A percentile compares a stretch with the other conserved stretches of the same genome.
Conservation (phyloP, 768 basidiomycete genomes). For the Rhodotorula diobovata region DNA sequence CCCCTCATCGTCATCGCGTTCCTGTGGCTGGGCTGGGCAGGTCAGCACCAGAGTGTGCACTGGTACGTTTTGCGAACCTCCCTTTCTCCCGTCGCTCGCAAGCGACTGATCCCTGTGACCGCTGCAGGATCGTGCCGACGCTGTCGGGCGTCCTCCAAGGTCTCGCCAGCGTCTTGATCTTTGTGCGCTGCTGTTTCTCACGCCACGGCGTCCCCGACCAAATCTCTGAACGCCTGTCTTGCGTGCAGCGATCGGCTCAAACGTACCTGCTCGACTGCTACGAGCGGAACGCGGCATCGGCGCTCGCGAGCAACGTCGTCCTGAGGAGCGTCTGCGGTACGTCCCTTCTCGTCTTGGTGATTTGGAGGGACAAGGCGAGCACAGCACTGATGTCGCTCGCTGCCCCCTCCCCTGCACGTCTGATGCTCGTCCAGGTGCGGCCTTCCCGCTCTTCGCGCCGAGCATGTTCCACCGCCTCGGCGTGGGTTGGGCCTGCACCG, state of each 20-base stretch:
- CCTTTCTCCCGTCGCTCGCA: not conserved
- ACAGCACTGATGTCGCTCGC: too few relatives aligned
- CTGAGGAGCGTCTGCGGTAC: not conserved
- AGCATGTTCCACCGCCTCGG: slow-evolving; percentile 22
- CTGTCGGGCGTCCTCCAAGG: slow-evolving; percentile 29
- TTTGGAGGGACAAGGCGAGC: too few relatives aligned
- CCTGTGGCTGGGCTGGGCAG: slow-evolving; percentile 30
- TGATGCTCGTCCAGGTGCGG: slow-evolving; percentile 1
- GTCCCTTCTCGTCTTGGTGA: too few relatives aligned
- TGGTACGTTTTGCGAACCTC: slow-evolving; percentile 1
- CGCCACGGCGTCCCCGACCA: not conserved
- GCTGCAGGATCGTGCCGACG: slow-evolving; percentile 22
- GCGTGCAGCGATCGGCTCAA: slow-evolving; percentile 14
- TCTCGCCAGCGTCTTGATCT: slow-evolving; percentile 15
- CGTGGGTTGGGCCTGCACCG: slow-evolving; percentile 7
- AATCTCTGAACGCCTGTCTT: too few relatives aligned
- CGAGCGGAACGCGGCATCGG: slow-evolving; percentile 22
- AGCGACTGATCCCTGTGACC: too few relatives aligned
- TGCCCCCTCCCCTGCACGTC: not conserved
- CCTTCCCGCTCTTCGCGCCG: slow-evolving; percentile 25
- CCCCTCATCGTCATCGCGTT: slow-evolving; percentile 16
- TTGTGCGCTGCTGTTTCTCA: slow-evolving; percentile 6
- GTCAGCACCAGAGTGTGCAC: slow-evolving; percentile 4
- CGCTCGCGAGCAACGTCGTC: slow-evolving; percentile 4
- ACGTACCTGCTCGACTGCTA: slow-evolving; percentile 30